phyloP scores from a whole-genome alignment of 208 protist genomes.

The Leishmania braziliensis region DNA sequence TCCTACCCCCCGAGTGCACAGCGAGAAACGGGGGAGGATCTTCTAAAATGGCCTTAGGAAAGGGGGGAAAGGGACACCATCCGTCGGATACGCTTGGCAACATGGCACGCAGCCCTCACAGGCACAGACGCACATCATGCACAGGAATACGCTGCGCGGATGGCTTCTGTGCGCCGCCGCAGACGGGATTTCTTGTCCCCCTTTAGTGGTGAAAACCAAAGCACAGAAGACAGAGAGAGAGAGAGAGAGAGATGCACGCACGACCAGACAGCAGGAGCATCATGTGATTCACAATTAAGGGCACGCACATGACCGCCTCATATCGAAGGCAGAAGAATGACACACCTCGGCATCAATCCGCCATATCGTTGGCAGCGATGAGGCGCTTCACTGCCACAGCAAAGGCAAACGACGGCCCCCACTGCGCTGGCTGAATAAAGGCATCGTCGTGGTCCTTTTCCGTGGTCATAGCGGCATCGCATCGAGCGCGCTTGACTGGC shows the following conservation, averaged over 20 bases:
- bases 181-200: no score
- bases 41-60: no score
- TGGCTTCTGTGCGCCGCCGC: no score
- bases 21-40: no score
- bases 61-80: no score
- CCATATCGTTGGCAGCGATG: background rate
- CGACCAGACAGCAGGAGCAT: background rate
- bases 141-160: no score
- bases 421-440: background rate
- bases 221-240: background rate
- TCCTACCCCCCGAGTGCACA: no score
- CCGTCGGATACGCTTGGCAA: no score
- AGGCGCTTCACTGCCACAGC: background rate
- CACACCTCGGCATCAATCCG: background rate
- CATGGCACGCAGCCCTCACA: no score
- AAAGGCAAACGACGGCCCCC: background rate
- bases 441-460: background rate
- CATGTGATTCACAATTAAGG: background rate
- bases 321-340: background rate
- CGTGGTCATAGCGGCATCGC: background rate
- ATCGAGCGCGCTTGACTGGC: constrained; percentile 1
- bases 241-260: background rate
- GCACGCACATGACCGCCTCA: background rate
- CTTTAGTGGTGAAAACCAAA: no score
- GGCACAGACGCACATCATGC: no score